Evolutionary conservation across 2,329 filamentous ascomycete species (phyloP).

Genomic region (Apiospora phragmitis): DNA sequence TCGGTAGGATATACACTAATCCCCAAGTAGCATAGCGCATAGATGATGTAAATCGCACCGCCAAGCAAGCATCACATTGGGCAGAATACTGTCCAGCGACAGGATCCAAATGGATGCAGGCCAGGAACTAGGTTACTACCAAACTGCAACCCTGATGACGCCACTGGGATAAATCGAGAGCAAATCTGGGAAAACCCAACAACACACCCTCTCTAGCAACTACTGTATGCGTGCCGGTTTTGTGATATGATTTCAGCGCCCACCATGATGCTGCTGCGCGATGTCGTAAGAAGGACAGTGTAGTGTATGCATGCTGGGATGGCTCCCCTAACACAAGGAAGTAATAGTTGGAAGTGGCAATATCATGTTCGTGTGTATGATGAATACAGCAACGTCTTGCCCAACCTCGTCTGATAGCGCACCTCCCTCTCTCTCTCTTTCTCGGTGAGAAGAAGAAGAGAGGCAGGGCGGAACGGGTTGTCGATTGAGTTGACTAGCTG

Average conservation of each 20-base stretch:
- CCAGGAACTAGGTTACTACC: not conserved
- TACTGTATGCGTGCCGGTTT: not conserved
- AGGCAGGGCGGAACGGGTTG: not conserved
- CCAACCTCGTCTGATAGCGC: not conserved
- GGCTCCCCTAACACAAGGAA: not conserved
- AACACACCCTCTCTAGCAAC: not conserved
- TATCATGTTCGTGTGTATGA: not conserved
- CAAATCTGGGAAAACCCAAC: not conserved
- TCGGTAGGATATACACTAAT: not conserved
- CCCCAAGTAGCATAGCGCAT: not conserved
- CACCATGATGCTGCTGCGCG: not conserved
- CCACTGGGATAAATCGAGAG: not conserved
- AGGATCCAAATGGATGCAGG: not conserved
- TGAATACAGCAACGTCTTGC: not conserved
- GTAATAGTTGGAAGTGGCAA: not conserved
- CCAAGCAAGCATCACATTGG: not conserved
- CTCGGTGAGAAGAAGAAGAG: not conserved
- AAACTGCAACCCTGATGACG: not conserved
- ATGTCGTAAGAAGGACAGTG: not conserved
- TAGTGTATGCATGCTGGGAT: not conserved
- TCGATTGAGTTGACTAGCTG: not conserved
- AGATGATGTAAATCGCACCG: not conserved
- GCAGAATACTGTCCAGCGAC: not conserved
- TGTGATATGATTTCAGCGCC: not conserved
- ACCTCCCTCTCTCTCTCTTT: not conserved